phyloP scores from a whole-genome alignment of 2,329 filamentous ascomycete species.

The Stemphylium vesicarium region DNA sequence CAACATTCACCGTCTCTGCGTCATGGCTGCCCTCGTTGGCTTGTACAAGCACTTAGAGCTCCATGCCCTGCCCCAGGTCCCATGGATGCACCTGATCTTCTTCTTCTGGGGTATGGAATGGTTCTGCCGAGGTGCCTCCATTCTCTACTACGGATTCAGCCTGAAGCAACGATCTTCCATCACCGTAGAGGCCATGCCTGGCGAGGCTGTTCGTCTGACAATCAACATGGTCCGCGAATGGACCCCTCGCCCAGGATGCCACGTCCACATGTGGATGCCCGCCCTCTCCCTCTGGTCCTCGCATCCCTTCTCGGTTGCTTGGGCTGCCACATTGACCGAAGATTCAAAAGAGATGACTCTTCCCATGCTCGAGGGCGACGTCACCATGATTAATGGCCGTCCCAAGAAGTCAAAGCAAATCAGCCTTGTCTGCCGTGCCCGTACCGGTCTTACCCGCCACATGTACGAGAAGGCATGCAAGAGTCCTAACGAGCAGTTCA shows the following conservation, averaged over 20 bases:
- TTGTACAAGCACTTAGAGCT: slow-evolving; percentile 80
- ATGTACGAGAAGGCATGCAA: slow-evolving; percentile 72
- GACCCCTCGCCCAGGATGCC: slow-evolving; percentile 61
- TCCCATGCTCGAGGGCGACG: slow-evolving; percentile 41
- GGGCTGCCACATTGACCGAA: slow-evolving; percentile 47
- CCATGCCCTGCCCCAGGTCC: slow-evolving; percentile 70
- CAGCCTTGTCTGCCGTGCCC: slow-evolving; percentile 74
- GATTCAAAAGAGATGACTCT: slow-evolving; percentile 45
- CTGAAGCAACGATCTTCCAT: slow-evolving; percentile 58
- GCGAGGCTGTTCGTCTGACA: slow-evolving; percentile 66
- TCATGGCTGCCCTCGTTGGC: slow-evolving; percentile 69
- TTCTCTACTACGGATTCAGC: slow-evolving; percentile 62
- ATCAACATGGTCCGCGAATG: slow-evolving; percentile 64
- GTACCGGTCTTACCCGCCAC: slow-evolving; percentile 74
- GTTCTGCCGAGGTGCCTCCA: slow-evolving; percentile 54
- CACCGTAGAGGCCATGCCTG: slow-evolving; percentile 64
- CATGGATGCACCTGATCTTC: slow-evolving; percentile 77
- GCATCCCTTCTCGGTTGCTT: slow-evolving; percentile 60
- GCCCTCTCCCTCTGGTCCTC: slow-evolving; percentile 50
- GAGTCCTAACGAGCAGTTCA: slow-evolving; percentile 65
- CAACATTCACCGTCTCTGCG: slow-evolving; percentile 80
- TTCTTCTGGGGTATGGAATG: slow-evolving; percentile 78
- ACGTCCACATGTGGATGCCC: slow-evolving; percentile 68
- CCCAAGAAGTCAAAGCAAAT: slow-evolving; percentile 55
- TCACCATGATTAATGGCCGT: slow-evolving; percentile 23